Evolutionary conservation across 192 early-diverging fungal species (phyloP).

Genomic region (Coemansia sp.): DNA sequence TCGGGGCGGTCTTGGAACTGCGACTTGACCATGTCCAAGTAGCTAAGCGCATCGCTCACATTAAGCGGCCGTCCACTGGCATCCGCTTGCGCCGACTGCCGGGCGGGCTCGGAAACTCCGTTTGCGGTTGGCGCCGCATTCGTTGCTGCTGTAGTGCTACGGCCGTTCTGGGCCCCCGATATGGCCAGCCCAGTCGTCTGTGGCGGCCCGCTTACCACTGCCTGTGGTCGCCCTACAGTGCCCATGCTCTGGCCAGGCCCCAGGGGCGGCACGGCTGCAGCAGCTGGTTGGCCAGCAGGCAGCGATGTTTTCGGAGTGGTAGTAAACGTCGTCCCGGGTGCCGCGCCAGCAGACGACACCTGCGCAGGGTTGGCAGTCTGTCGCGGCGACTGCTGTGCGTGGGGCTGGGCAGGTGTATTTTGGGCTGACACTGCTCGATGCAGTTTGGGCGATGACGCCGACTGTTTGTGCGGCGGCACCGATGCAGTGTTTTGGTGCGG

Average conservation of each 20-base stretch:
- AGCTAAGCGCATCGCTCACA: conserved; percentile 92
- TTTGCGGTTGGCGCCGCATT: neutral
- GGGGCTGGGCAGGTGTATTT: conserved; percentile 18
- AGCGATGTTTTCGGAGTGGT: conserved; percentile 14
- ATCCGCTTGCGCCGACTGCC: conserved; percentile 22
- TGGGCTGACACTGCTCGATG: conserved; percentile 43
- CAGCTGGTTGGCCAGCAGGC: neutral
- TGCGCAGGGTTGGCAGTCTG: neutral
- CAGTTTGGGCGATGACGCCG: conserved; percentile 25
- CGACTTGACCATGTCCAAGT: conserved; percentile 93
- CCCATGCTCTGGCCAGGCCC: conserved; percentile 17
- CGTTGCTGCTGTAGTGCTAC: neutral
- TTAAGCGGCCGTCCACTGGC: conserved; percentile 39
- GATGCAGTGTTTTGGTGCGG: conserved; percentile 43
- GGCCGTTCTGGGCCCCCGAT: conserved; percentile 2
- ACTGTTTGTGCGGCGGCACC: conserved; percentile 35
- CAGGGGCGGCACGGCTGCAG: conserved; percentile 15
- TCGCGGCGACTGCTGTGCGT: conserved; percentile 28
- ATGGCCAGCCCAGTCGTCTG: conserved; percentile 14
- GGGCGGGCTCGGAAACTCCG: neutral
- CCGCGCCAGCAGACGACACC: conserved; percentile 5
- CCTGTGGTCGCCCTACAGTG: conserved; percentile 3
- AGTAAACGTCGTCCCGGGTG: conserved; percentile 9
- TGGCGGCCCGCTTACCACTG: neutral
- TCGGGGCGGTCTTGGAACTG: conserved; percentile 91